Base-by-base conservation (phyloP, 2,329 filamentous ascomycete species). In the Fusarium sarcochroum region DNA sequence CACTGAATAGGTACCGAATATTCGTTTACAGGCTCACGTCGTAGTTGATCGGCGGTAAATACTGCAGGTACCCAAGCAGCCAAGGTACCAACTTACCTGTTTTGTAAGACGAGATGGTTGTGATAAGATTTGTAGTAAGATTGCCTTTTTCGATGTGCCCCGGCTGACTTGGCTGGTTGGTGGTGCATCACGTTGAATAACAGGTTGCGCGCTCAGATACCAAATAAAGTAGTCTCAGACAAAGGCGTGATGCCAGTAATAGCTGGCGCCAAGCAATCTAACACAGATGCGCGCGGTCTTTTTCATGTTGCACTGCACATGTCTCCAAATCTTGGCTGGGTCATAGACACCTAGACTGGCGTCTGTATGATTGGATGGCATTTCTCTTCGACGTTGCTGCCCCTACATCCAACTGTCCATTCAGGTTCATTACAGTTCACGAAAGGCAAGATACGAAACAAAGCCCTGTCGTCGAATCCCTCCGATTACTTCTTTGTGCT, bases 261-360 rank as follows among this genome's bases (percentile, higher is more conserved):
- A 65, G 53, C 50, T 63, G 57, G 68, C 63, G 62, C 60, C 58
- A 63, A 70, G 68, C 44, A 61, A 42, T 47, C 47, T 32, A 30
- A 13, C 38, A 45, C n/a, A 57, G 66, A 62, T 62, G 49, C 49
- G 60, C 52, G 38, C 60, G 27, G 66, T 56, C 57, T 69, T 63
- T 62, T 63, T 58, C 58, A 63, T 35, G 63, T 72, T 66, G 66
- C 63, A 73, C 70, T 64, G 63, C 67, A 44, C 64, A 66, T 56
- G 59, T 59, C 60, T 68, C 42, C 41, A 51, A 66, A 73, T 70
- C 63, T 68, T 72, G 70, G 61, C 65, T 69, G 54, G 53, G 58
- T 68, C 70, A 69, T 57, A 57, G 64, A 69, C 58, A 67, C 52
- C 47, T 69, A 47, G 53, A 60, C 63, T 44, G 47, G 40, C 37